Evolutionary conservation across 139 green algal species (phyloP), one percentile per base, ranked within the genome.

Genomic region (Chloropicon primus): DNA sequence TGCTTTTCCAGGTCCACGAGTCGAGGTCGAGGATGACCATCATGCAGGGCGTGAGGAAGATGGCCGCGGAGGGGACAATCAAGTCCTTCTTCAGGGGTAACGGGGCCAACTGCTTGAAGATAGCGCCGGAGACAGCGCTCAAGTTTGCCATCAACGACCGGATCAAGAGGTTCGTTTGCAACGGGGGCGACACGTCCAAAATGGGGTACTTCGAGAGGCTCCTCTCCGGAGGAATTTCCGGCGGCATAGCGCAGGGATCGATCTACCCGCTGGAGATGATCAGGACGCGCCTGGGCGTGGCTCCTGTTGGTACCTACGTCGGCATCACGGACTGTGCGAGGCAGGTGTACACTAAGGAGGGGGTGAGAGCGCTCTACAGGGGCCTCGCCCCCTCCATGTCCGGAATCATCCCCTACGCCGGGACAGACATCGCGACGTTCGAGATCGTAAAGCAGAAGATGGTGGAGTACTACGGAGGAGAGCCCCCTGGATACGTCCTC

Each of bases 21-120:
- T 74, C 75, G 27, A 29, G 75, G 22, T 62, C 82, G 2, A 77
- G 77, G 22, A 84, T 96, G 62, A 89, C 88, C 1, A 80, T 97
- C 29, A 28, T 73, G 25, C 78, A 91, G 27, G 92, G 87, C 23
- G 78, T 92, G 25, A 72, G 82, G 21, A 74, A 82, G 22, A 97
- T 97, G 88, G 71, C 84, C 21, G 72, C 88, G 3, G 92, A 97
- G 86, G 90, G 90, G 26, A 89, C 83, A 1, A 28, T 93, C 0
- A 77, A 82, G 1, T 82, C 92, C 0, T 96, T 90, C 54, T 97
- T 97, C 83, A 87, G 85, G 26, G 92, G 92, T 41, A 97, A 97
- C 76, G 92, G 92, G n/a, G 88, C 91, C 5, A 97, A 97, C 74
- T 92, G 93, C 17, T 28, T 97, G 1, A 97, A 97, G 79, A 97